A percentile compares a stretch with the other conserved stretches of the same genome.
phyloP scores from a whole-genome alignment of 2,329 filamentous ascomycete species.

The Pestalotiopsis sp. region DNA sequence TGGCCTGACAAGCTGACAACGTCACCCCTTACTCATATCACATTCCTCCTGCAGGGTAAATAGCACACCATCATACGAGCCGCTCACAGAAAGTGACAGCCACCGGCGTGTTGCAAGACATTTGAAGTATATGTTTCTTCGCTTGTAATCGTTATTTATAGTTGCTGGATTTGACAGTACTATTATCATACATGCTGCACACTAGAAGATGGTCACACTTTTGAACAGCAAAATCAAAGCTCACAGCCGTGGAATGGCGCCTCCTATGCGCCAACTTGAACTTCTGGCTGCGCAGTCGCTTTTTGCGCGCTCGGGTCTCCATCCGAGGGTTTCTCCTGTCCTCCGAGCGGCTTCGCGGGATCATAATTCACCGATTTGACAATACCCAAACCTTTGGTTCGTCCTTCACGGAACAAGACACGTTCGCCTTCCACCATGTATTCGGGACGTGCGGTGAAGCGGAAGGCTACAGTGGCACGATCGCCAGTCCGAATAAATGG shows the following conservation, averaged over 20 bases:
- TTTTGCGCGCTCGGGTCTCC: not conserved
- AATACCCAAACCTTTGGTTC: constrained; percentile 93
- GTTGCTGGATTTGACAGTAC: not conserved
- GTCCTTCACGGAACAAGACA: constrained; percentile 89
- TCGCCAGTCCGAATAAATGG: constrained; percentile 93
- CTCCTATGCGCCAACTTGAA: not conserved
- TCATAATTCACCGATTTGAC: constrained; percentile 93
- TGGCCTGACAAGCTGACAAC: too few species aligned
- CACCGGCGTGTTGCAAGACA: not conserved
- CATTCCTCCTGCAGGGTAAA: too few species aligned
- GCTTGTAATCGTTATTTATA: not conserved
- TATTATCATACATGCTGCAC: not conserved
- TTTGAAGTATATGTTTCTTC: not conserved
- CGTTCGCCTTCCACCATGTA: constrained; percentile 88
- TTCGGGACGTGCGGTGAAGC: constrained; percentile 92
- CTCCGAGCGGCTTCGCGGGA: constrained; percentile 48
- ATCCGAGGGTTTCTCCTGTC: not conserved
- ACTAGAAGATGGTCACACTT: not conserved
- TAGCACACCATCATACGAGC: too few species aligned
- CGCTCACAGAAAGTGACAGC: too few species aligned
- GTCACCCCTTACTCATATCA: too few species aligned
- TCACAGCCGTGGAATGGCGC: too few species aligned
- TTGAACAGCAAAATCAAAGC: not conserved
- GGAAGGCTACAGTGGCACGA: constrained; percentile 90
- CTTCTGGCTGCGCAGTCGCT: not conserved